phyloP scores from a whole-genome alignment of 208 protist genomes.

The Acanthamoeba triangularis region DNA sequence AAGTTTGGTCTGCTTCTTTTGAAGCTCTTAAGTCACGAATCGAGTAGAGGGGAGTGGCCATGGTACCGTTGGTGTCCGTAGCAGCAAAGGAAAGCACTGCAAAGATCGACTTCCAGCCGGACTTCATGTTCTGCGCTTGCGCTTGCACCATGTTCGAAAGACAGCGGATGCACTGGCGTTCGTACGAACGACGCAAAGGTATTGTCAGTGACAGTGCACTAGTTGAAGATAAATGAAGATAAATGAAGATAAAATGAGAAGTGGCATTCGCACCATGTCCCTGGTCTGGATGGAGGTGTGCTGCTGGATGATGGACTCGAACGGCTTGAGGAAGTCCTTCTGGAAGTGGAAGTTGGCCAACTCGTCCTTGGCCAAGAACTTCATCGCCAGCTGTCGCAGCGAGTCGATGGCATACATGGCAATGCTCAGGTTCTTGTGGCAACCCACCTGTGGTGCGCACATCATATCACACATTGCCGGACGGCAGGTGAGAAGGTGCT shows the following conservation, averaged over 20 bases:
- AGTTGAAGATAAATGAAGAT: too few species aligned
- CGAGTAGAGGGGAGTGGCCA: neutral
- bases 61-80: conserved; percentile 65
- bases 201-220: neutral
- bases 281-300: conserved; percentile 82
- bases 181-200: too few species aligned
- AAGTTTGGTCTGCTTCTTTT: too few species aligned
- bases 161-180: conserved; percentile 88
- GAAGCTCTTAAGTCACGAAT: too few species aligned
- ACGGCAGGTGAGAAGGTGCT: neutral
- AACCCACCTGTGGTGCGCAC: conserved; percentile 82
- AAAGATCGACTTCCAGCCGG: conserved; percentile 93
- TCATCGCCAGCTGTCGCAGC: conserved; percentile 93
- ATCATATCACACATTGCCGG: neutral
- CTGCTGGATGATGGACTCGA: conserved; percentile 92
- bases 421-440: conserved; percentile 89
- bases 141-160: conserved; percentile 88
- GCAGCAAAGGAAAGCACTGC: conserved; percentile 86
- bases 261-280: conserved; percentile 85
- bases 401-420: conserved; percentile 95
- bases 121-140: conserved; percentile 90
- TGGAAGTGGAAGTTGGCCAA: conserved; percentile 95
- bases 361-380: conserved; percentile 94
- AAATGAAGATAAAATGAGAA: neutral
- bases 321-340: conserved; percentile 95